Evolutionary conservation across 2,329 filamentous ascomycete genomes (phyloP).

Genomic region (Fusarium sp.): DNA sequence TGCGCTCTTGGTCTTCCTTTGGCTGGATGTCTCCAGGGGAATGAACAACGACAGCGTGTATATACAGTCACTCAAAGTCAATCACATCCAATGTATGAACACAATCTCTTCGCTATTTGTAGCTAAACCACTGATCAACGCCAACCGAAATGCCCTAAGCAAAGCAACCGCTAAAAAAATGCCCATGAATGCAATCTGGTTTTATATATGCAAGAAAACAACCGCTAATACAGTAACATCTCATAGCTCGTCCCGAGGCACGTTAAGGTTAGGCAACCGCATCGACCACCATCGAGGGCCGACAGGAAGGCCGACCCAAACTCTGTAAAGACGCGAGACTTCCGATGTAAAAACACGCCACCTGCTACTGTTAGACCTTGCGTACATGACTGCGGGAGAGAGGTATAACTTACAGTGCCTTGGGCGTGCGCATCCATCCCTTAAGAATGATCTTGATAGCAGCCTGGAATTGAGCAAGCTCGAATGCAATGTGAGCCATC

Average conservation of each 20-base stretch:
- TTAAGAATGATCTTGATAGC: constrained; percentile 73
- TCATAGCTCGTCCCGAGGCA: constrained; percentile 61
- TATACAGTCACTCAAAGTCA: background rate
- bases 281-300: constrained; percentile 60
- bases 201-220: constrained; percentile 1
- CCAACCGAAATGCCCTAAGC: constrained; percentile 13
- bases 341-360: constrained; percentile 59
- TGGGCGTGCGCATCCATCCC: constrained; percentile 77
- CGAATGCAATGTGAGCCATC: constrained; percentile 68
- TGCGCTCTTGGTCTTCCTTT: background rate
- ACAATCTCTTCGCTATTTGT: constrained; percentile 8
- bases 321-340: constrained; percentile 58
- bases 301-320: constrained; percentile 64
- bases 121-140: background rate
- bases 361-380: constrained; percentile 43
- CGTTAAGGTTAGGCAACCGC: constrained; percentile 53
- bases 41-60: background rate
- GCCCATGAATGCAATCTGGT: constrained; percentile 10
- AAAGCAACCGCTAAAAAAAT: constrained; percentile 13
- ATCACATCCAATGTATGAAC: background rate
- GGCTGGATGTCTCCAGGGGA: background rate
- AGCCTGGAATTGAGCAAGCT: constrained; percentile 70
- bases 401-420: constrained; percentile 69
- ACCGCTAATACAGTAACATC: background rate
- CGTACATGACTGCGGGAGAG: background rate